Conservation (phyloP, 768 basidiomycete genomes). For the Coprinellus micaceus region DNA sequence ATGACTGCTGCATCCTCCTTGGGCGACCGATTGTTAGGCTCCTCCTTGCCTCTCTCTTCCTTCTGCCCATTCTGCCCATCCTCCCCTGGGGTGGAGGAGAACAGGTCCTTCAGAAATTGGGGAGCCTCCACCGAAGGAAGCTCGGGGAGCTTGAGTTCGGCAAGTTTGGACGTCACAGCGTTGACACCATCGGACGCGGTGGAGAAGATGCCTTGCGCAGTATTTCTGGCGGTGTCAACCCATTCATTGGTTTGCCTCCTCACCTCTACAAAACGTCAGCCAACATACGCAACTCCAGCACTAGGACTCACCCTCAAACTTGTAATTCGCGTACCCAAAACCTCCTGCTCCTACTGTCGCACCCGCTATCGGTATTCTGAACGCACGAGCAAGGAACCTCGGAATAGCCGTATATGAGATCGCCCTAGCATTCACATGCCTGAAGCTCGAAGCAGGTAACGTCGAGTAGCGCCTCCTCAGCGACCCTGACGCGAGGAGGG, state of each 20-base stretch:
- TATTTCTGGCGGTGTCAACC: slow-evolving; percentile 62
- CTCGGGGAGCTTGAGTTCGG: slow-evolving; percentile 59
- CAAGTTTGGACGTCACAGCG: slow-evolving; percentile 53
- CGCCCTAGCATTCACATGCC: slow-evolving; percentile 70
- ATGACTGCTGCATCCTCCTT: slow-evolving; percentile 56
- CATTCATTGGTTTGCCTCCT: slow-evolving; percentile 64
- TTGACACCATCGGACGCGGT: slow-evolving; percentile 70
- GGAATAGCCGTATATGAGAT: slow-evolving; percentile 88
- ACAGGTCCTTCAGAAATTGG: slow-evolving; percentile 71
- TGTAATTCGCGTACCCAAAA: slow-evolving; percentile 93
- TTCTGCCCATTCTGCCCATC: slow-evolving; percentile 29
- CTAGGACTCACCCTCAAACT: slow-evolving; percentile 76
- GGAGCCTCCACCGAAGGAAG: slow-evolving; percentile 50
- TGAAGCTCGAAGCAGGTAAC: slow-evolving; percentile 40
- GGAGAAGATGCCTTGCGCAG: slow-evolving; percentile 66
- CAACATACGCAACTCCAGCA: neutral
- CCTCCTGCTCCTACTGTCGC: slow-evolving; percentile 89
- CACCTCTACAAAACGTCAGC: slow-evolving; percentile 49
- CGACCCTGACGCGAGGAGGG: slow-evolving; percentile 51
- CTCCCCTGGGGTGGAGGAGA: slow-evolving; percentile 32
- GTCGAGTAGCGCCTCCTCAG: slow-evolving; percentile 48
- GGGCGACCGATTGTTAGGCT: slow-evolving; percentile 43
- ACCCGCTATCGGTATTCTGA: slow-evolving; percentile 84
- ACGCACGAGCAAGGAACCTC: slow-evolving; percentile 82
- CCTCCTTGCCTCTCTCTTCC: slow-evolving; percentile 22